A percentile compares a stretch with the other conserved stretches of the same genome.
Evolutionary conservation across 108 stramenopile genomes (phyloP).

Genomic region (Parietichytrium sp.): DNA sequence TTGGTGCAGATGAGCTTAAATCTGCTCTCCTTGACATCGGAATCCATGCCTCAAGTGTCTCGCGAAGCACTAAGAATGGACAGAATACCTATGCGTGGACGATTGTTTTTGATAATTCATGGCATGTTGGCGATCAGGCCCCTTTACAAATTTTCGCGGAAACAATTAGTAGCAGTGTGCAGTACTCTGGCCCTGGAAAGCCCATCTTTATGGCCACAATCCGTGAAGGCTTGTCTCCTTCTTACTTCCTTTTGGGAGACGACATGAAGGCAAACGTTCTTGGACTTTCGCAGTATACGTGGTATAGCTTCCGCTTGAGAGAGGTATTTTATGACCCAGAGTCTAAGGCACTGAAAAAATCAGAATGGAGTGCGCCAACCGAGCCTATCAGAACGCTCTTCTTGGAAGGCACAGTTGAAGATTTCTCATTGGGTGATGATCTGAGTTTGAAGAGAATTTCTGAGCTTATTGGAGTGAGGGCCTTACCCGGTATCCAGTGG

Average conservation of each 20-base stretch:
- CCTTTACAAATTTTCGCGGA: background rate
- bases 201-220: background rate
- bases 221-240: background rate
- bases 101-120: background rate
- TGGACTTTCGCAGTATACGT: background rate
- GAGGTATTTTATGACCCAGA: background rate
- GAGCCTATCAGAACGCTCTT: background rate
- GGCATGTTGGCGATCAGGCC: background rate
- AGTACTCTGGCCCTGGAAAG: background rate
- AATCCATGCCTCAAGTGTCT: background rate
- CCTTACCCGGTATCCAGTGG: too few species aligned
- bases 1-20: background rate
- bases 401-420: background rate
- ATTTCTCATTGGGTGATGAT: background rate
- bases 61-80: background rate
- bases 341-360: background rate
- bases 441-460: too few species aligned
- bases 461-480: too few species aligned
- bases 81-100: background rate
- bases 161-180: background rate
- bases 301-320: conserved; percentile 9
- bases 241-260: background rate
- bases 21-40: background rate
- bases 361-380: background rate
- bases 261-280: background rate